Percentiles rank a stretch among this genome's conserved stretches.
phyloP scores from a whole-genome alignment of 768 basidiomycete genomes.

The Paxillus rubicundulus region DNA sequence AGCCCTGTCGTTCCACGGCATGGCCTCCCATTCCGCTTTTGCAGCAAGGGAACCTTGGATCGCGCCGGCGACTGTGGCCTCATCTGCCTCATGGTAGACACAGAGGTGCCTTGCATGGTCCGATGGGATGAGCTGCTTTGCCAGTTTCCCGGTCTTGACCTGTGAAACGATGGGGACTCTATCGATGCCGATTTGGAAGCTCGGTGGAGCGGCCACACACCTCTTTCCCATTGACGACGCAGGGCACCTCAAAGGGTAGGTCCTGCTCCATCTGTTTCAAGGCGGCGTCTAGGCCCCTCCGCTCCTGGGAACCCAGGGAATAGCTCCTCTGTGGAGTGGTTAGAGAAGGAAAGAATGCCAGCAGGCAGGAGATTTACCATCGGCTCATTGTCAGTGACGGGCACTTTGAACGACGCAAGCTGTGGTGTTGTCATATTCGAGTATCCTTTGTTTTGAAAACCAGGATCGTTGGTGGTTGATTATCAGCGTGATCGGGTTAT shows the following conservation, averaged over 20 bases:
- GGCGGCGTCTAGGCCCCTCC: constrained; percentile 67
- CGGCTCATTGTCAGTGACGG: constrained; percentile 87
- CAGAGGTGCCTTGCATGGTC: constrained; percentile 82
- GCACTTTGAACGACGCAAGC: constrained; percentile 84
- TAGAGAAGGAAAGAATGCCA: no score
- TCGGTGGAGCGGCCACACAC: constrained; percentile 40
- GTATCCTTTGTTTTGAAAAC: no score
- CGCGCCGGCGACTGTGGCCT: constrained; percentile 68
- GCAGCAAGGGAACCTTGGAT: constrained; percentile 87
- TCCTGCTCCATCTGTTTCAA: constrained; percentile 77
- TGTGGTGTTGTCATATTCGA: constrained; percentile 62
- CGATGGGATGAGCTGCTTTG: constrained; percentile 81
- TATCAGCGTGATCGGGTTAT: no score
- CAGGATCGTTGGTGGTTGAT: no score
- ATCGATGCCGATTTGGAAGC: not conserved
- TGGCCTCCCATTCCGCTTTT: constrained; percentile 84
- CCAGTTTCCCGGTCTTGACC: constrained; percentile 79
- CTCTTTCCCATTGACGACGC: constrained; percentile 85
- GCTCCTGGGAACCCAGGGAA: constrained; percentile 75
- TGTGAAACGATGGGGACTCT: constrained; percentile 26
- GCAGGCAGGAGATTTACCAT: constrained; percentile 54
- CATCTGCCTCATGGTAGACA: constrained; percentile 85
- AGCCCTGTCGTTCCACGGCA: constrained; percentile 97
- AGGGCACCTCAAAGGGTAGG: constrained; percentile 90
- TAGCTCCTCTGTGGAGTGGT: constrained; percentile 59